phyloP scores from a whole-genome alignment of 2,329 filamentous ascomycete genomes.

The Raffaelea arxii region DNA sequence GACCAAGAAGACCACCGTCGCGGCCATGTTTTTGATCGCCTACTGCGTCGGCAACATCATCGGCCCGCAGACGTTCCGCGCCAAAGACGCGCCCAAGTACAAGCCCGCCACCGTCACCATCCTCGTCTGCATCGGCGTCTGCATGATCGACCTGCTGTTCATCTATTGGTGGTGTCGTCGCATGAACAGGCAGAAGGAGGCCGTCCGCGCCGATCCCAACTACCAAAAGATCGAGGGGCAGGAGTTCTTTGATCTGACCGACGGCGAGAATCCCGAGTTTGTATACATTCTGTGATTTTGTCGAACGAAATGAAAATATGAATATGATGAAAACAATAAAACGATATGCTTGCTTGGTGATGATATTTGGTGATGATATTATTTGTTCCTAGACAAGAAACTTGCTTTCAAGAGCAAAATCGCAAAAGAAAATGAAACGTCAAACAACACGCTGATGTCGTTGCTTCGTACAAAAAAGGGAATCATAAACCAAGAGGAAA shows the following conservation, averaged over 20 bases:
- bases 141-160: conserved; percentile 34
- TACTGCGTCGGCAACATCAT: conserved; percentile 44
- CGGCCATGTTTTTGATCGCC: conserved; percentile 41
- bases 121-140: conserved; percentile 46
- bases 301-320: too few species aligned
- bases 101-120: conserved; percentile 55
- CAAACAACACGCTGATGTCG: too few species aligned
- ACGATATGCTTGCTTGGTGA: too few species aligned
- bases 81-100: conserved; percentile 47
- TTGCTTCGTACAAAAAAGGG: too few species aligned
- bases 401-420: too few species aligned
- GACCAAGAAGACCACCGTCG: conserved; percentile 50
- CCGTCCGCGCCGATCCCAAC: conserved; percentile 36
- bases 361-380: too few species aligned
- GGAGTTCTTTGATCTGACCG: conserved; percentile 58
- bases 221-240: conserved; percentile 57
- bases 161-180: conserved; percentile 52
- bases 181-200: conserved; percentile 51
- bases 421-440: too few species aligned
- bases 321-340: too few species aligned
- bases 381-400: too few species aligned
- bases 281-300: conserved; percentile 50
- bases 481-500: too few species aligned
- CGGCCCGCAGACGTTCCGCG: conserved; percentile 47
- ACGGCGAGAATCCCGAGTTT: conserved; percentile 56